Conservation (phyloP, 2,329 filamentous ascomycete species). For the Colletotrichum limetticola region DNA sequence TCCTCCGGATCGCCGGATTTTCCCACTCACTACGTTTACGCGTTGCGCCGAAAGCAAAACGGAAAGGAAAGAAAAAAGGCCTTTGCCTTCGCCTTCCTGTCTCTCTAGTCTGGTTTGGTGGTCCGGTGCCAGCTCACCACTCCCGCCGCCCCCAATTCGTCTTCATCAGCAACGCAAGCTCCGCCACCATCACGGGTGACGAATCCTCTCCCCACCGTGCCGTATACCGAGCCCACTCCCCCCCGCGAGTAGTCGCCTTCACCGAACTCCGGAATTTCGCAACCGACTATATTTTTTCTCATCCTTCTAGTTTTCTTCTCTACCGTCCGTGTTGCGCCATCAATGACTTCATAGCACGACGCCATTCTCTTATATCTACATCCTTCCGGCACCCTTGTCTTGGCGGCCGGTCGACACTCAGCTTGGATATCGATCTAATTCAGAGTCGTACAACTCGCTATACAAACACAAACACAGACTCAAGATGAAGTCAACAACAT, state of each 20-base stretch:
- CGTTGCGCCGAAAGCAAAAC: background rate
- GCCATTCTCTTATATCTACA: conserved; percentile 12
- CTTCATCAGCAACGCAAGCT: conserved; percentile 23
- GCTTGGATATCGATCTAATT: background rate
- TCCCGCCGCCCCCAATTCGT: conserved; percentile 5
- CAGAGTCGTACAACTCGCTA: background rate
- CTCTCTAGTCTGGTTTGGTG: background rate
- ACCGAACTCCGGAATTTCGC: conserved; percentile 3
- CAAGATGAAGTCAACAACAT: conserved; percentile 49
- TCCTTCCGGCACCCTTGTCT: conserved; percentile 4
- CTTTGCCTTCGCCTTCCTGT: conserved; percentile 10
- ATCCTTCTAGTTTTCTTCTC: background rate
- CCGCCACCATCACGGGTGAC: conserved; percentile 34
- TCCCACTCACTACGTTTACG: background rate
- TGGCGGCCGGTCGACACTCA: conserved; percentile 5
- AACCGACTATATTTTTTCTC: background rate
- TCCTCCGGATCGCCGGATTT: conserved; percentile 6
- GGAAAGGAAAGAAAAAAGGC: background rate
- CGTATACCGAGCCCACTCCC: conserved; percentile 1
- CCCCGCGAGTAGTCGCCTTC: background rate
- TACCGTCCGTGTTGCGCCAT: conserved; percentile 1
- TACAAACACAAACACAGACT: background rate
- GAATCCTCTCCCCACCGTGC: conserved; percentile 31
- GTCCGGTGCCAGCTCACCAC: conserved; percentile 13
- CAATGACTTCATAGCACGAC: conserved; percentile 32